phyloP scores from a whole-genome alignment of 106 monocot genomes.

The Allium sativum region DNA sequence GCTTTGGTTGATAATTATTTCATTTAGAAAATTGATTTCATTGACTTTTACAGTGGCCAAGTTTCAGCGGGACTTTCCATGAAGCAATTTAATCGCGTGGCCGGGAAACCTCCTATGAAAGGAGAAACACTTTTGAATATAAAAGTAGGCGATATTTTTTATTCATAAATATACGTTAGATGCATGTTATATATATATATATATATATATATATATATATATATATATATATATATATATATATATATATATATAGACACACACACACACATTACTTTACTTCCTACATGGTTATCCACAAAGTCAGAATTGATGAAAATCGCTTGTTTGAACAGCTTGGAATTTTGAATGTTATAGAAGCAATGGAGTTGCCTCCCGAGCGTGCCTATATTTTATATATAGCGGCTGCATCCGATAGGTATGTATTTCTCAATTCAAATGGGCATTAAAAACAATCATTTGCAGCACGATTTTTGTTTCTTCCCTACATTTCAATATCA shows the following conservation, averaged over 20 bases:
- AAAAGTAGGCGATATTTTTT: constrained; percentile 41
- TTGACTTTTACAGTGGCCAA: constrained; percentile 29
- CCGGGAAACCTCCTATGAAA: constrained; percentile 69
- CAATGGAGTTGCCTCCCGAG: constrained; percentile 57
- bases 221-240: background rate
- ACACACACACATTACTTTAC: no score
- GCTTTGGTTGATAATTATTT: background rate
- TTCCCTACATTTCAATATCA: no score
- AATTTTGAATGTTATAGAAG: constrained; percentile 82
- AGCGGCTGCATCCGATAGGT: constrained; percentile 82
- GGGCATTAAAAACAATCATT: no score
- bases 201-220: background rate
- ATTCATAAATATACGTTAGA: constrained; percentile 1
- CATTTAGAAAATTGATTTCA: constrained; percentile 1
- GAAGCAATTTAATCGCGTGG: constrained; percentile 65
- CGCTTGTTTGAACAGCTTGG: constrained; percentile 45
- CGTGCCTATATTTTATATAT: constrained; percentile 72
- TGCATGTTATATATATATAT: background rate
- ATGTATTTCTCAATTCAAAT: background rate
- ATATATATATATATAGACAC: background rate
- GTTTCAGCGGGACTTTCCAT: constrained; percentile 70
- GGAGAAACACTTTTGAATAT: constrained; percentile 49
- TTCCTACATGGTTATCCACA: no score
- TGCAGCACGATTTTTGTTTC: no score
- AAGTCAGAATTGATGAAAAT: no score